Evolutionary conservation across 2,329 filamentous ascomycete genomes (phyloP).

Genomic region (Nemania sp.): DNA sequence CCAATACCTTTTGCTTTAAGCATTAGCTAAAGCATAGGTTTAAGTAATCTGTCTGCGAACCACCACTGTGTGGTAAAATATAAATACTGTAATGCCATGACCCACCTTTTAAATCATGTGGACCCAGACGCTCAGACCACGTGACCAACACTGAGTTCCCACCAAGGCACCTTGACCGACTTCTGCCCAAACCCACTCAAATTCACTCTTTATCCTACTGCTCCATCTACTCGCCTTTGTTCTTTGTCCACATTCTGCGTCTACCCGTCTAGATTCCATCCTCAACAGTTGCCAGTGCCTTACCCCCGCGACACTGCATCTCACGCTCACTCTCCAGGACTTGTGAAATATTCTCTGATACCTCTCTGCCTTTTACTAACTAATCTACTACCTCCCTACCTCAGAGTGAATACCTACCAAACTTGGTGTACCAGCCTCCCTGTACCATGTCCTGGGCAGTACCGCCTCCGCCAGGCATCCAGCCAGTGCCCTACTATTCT

Average conservation of each 20-base stretch:
- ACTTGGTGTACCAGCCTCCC: slow-evolving; percentile 15
- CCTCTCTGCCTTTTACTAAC: slow-evolving; percentile 40
- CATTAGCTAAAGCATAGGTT: too few relatives aligned
- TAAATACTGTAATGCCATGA: too few relatives aligned
- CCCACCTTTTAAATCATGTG: too few relatives aligned
- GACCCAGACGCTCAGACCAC: slow-evolving; percentile 27
- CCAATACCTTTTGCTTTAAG: too few relatives aligned
- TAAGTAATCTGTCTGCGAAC: too few relatives aligned
- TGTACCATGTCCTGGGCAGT: slow-evolving; percentile 49
- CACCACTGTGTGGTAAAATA: too few relatives aligned
- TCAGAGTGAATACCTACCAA: slow-evolving; percentile 12
- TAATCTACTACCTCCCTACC: slow-evolving; percentile 11
- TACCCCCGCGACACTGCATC: slow-evolving; percentile 28
- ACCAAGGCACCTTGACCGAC: slow-evolving; percentile 18
- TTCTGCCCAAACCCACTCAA: slow-evolving; percentile 29
- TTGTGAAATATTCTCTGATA: slow-evolving; percentile 6
- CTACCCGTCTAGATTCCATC: slow-evolving; percentile 27
- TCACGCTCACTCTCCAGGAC: slow-evolving; percentile 8
- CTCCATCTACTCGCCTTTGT: slow-evolving; percentile 11
- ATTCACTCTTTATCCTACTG: slow-evolving; percentile 33
- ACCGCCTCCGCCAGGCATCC: slow-evolving; percentile 47
- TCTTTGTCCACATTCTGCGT: slow-evolving; percentile 23
- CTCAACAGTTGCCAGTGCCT: slow-evolving; percentile 24
- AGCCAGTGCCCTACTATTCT: slow-evolving; percentile 47
- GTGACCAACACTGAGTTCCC: background rate